A percentile compares a stretch with the other conserved stretches of the same genome.
These are phyloP conservation scores for Tricholoma matsutake DNA, from an alignment of 768 basidiomycete species.

Conservation along the genomic window DNA sequence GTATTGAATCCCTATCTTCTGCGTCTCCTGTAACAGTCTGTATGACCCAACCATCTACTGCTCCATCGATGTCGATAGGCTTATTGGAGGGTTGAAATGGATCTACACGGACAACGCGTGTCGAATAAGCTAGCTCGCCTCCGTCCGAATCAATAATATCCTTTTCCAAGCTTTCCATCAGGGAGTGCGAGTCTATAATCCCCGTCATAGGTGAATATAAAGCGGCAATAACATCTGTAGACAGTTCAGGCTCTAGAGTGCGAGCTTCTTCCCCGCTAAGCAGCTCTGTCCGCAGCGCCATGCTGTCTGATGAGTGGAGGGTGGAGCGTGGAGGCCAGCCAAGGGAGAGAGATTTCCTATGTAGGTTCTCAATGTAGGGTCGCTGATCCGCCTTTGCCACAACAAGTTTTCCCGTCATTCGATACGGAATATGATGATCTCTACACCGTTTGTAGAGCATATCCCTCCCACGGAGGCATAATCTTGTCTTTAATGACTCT, in stretches of 20 bases:
- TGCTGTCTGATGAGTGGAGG: conserved; percentile 19
- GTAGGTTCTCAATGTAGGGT: conserved; percentile 67
- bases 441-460: conserved; percentile 79
- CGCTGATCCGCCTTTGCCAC: conserved; percentile 71
- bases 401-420: conserved; percentile 85
- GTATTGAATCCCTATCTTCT: conserved; percentile 53
- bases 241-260: conserved; percentile 82
- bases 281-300: conserved; percentile 60
- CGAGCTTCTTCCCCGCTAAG: conserved; percentile 66
- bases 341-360: conserved; percentile 57
- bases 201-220: conserved; percentile 87
- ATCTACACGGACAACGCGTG: conserved; percentile 85
- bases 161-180: conserved; percentile 81
- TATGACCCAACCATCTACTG: conserved; percentile 79
- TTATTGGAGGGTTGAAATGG: conserved; percentile 35
- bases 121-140: conserved; percentile 73
- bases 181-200: conserved; percentile 81
- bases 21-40: conserved; percentile 63
- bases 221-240: conserved; percentile 62
- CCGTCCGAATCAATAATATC: conserved; percentile 72
- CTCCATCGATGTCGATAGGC: conserved; percentile 20
- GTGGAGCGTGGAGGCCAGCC: conserved; percentile 45
- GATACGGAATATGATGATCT: conserved; percentile 56
- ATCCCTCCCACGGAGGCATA: conserved; percentile 85
- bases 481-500: conserved; percentile 76